Conservation (phyloP, 2,329 filamentous ascomycete species). For the Colletotrichum eremochloae region DNA sequence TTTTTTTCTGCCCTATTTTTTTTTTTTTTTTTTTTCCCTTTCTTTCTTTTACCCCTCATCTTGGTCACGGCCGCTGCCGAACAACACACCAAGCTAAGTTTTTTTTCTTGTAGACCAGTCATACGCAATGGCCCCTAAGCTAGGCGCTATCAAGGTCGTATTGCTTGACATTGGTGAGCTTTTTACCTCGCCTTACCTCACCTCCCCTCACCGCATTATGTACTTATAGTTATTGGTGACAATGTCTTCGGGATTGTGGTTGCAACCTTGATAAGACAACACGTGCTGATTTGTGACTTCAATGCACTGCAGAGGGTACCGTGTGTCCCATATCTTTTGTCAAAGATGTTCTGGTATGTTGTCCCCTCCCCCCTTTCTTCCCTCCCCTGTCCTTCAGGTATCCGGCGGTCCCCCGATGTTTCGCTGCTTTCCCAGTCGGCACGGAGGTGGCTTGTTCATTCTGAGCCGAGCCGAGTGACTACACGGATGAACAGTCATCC, state of each 20-base stretch:
- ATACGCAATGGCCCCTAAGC: conserved; percentile 50
- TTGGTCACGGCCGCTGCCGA: conserved; percentile 5
- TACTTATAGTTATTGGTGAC: not conserved
- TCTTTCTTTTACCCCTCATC: not conserved
- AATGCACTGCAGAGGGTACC: conserved; percentile 74
- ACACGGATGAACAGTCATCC: conserved; percentile 15
- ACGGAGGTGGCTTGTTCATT: conserved; percentile 32
- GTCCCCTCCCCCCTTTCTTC: conserved; percentile 38
- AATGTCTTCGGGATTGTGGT: conserved; percentile 5
- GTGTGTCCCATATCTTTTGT: conserved; percentile 88
- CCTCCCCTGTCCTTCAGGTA: conserved; percentile 39
- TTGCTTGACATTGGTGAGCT: conserved; percentile 71
- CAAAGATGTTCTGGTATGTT: conserved; percentile 83
- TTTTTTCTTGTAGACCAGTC: conserved; percentile 1
- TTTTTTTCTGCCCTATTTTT: not conserved
- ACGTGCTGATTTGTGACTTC: conserved; percentile 28
- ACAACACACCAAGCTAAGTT: conserved; percentile 14
- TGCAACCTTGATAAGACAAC: conserved; percentile 12
- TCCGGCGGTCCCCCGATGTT: conserved; percentile 40
- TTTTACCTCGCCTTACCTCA: not conserved
- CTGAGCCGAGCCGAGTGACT: conserved; percentile 24
- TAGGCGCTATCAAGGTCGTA: conserved; percentile 58
- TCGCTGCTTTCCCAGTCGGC: conserved; percentile 33
- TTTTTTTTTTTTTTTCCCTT: not conserved
- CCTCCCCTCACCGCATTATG: conserved; percentile 18